phyloP scores from a whole-genome alignment of 768 basidiomycete genomes.

The Boletus huronensis region DNA sequence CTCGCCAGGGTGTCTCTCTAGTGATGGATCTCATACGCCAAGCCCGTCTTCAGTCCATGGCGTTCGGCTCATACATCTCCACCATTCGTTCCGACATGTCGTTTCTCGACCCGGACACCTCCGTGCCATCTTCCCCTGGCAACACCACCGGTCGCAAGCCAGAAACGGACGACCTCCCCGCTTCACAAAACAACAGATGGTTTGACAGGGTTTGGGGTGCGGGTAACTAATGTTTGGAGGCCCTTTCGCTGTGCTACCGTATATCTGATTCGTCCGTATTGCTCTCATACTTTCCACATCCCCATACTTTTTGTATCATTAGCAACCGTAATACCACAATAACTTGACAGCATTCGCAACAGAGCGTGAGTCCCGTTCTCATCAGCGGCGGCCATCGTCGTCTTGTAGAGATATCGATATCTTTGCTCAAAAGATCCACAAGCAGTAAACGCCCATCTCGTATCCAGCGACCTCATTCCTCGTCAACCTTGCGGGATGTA shows the following conservation, averaged over 20 bases:
- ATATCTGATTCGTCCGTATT: conserved; percentile 16
- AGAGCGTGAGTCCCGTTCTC: conserved; percentile 13
- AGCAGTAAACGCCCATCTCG: not conserved
- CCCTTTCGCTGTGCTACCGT: conserved; percentile 14
- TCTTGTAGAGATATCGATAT: conserved; percentile 3
- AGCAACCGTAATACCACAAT: conserved; percentile 27
- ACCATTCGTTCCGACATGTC: conserved; percentile 33
- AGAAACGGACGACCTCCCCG: conserved; percentile 10
- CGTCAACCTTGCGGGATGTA: conserved; percentile 50
- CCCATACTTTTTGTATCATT: conserved; percentile 32
- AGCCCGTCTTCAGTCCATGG: conserved; percentile 58
- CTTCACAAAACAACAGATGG: conserved; percentile 23
- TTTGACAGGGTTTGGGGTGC: conserved; percentile 26
- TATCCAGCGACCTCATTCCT: not conserved
- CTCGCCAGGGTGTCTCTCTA: conserved; percentile 82
- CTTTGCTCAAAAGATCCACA: conserved; percentile 1
- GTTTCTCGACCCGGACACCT: conserved; percentile 21
- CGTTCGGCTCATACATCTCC: conserved; percentile 38
- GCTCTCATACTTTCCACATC: conserved; percentile 11
- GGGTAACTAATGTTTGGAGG: conserved; percentile 8
- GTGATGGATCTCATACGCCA: conserved; percentile 78
- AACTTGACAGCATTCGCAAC: not conserved
- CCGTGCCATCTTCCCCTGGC: conserved; percentile 12
- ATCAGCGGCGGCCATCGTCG: conserved; percentile 1
- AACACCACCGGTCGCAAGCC: conserved; percentile 15